phyloP scores from a whole-genome alignment of 352 stramenopile genomes.

The Ophiocytium majus region DNA sequence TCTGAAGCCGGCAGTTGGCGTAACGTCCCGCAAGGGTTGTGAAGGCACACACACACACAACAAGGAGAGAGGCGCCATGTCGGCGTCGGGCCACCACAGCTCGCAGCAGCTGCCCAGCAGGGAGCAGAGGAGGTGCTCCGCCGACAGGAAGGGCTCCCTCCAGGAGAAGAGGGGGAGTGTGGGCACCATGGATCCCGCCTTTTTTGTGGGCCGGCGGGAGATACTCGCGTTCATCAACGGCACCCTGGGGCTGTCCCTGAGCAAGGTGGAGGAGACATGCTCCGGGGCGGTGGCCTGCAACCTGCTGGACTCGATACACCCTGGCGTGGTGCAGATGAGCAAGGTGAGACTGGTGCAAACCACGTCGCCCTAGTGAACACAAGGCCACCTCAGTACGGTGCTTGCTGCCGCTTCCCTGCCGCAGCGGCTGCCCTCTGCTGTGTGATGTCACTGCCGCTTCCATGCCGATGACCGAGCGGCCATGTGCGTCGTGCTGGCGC shows the following conservation, averaged over 20 bases:
- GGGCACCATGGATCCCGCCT: slow-evolving; percentile 52
- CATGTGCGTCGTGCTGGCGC: too few relatives aligned
- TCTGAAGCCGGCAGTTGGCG: too few relatives aligned
- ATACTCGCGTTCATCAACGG: slow-evolving; percentile 98
- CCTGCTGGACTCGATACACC: slow-evolving; percentile 87
- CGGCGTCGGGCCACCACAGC: too few relatives aligned
- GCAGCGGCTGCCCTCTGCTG: neutral
- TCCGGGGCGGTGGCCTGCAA: slow-evolving; percentile 94
- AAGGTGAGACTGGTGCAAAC: too few relatives aligned
- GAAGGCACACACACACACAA: too few relatives aligned
- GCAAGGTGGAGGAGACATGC: slow-evolving; percentile 73
- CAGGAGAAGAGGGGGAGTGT: slow-evolving; percentile 2
- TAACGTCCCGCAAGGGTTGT: too few relatives aligned
- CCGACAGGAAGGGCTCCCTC: too few relatives aligned
- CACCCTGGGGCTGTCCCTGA: slow-evolving; percentile 84
- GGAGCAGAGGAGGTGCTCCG: too few relatives aligned
- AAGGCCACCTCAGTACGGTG: neutral
- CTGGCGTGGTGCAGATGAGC: slow-evolving; percentile 54
- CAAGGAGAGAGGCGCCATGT: too few relatives aligned
- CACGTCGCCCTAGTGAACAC: too few relatives aligned
- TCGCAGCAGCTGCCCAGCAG: too few relatives aligned
- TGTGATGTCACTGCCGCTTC: neutral
- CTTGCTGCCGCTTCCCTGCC: neutral
- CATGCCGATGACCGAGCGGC: slow-evolving; percentile 39
- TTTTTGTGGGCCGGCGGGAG: slow-evolving; percentile 78